Evolutionary conservation across 176 grass and related monocot species (phyloP).

Genomic region (Calamus simplicifolius): DNA sequence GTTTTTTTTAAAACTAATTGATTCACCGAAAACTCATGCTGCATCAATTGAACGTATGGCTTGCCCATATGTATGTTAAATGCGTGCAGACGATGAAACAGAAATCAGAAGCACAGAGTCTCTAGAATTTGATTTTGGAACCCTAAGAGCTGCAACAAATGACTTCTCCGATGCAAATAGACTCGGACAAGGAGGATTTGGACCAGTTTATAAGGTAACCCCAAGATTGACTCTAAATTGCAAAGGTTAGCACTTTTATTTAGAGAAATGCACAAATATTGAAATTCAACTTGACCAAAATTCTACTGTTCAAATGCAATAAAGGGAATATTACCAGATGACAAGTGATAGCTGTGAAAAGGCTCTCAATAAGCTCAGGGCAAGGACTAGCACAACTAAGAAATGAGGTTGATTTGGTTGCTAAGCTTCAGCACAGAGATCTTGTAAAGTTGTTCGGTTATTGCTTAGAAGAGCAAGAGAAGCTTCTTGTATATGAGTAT

Average conservation of each 20-base stretch:
- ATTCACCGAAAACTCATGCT: too few relatives aligned
- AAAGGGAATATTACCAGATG: conserved; percentile 28
- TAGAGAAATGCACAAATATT: too few relatives aligned
- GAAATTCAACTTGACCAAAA: too few relatives aligned
- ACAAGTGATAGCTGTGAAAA: conserved; percentile 52
- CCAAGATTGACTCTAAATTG: too few relatives aligned
- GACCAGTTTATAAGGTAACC: conserved; percentile 43
- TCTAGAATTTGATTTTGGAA: conserved; percentile 30
- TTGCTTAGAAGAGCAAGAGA: conserved; percentile 37
- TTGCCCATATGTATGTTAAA: too few relatives aligned
- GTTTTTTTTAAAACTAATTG: too few relatives aligned
- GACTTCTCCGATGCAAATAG: conserved; percentile 40
- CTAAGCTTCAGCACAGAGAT: conserved; percentile 57
- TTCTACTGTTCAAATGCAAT: too few relatives aligned
- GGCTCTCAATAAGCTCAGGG: conserved; percentile 26
- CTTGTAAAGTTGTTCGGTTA: conserved; percentile 35
- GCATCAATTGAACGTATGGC: too few relatives aligned
- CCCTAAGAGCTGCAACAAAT: conserved; percentile 20
- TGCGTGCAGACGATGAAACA: too few relatives aligned
- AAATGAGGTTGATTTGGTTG: conserved; percentile 38
- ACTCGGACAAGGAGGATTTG: conserved; percentile 58
- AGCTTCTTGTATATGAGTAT: conserved; percentile 48
- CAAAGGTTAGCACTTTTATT: too few relatives aligned
- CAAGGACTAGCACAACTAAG: conserved; percentile 37
- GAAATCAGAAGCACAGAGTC: conserved; percentile 4